phyloP scores from a whole-genome alignment of 768 basidiomycete genomes.

The Hygrophoropsis aurantiaca region DNA sequence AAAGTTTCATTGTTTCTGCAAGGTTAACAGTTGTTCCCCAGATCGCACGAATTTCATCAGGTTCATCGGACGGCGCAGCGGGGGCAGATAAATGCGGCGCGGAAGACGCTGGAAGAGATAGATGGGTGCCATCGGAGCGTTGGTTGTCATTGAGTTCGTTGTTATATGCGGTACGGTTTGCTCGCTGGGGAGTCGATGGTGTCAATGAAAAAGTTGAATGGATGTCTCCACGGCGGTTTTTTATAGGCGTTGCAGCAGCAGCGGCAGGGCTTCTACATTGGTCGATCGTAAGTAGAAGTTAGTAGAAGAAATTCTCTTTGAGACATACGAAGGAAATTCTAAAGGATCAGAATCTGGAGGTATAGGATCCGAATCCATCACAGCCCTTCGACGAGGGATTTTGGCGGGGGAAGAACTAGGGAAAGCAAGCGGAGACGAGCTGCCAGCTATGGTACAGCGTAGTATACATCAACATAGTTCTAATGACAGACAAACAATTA shows the following conservation, averaged over 20 bases:
- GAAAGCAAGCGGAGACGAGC: slow-evolving; percentile 64
- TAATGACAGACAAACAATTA: not conserved
- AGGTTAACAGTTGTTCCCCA: slow-evolving; percentile 98
- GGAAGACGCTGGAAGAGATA: slow-evolving; percentile 59
- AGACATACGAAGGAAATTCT: slow-evolving; percentile 65
- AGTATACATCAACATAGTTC: not conserved
- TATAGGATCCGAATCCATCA: slow-evolving; percentile 35
- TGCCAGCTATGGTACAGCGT: slow-evolving; percentile 38
- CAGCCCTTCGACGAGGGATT: slow-evolving; percentile 39
- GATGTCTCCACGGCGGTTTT: slow-evolving; percentile 84
- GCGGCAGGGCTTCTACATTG: slow-evolving; percentile 48
- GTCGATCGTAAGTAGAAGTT: not conserved
- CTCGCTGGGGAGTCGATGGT: slow-evolving; percentile 43
- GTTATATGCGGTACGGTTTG: slow-evolving; percentile 31
- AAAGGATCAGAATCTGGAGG: slow-evolving; percentile 61
- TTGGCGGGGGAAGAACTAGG: slow-evolving; percentile 63
- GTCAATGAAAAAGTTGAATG: slow-evolving; percentile 75
- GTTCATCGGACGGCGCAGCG: slow-evolving; percentile 63
- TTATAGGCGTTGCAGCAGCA: slow-evolving; percentile 55
- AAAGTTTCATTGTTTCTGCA: slow-evolving; percentile 86
- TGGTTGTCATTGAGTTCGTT: slow-evolving; percentile 41
- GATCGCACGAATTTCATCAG: slow-evolving; percentile 86
- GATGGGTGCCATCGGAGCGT: slow-evolving; percentile 57
- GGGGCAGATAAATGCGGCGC: slow-evolving; percentile 59
- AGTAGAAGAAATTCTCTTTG: not conserved